Percentiles rank a stretch among this genome's conserved stretches.
These are phyloP conservation scores for Stentor roeselii DNA, from an alignment of 73 alveolate genomes.

Conservation along the genomic window DNA sequence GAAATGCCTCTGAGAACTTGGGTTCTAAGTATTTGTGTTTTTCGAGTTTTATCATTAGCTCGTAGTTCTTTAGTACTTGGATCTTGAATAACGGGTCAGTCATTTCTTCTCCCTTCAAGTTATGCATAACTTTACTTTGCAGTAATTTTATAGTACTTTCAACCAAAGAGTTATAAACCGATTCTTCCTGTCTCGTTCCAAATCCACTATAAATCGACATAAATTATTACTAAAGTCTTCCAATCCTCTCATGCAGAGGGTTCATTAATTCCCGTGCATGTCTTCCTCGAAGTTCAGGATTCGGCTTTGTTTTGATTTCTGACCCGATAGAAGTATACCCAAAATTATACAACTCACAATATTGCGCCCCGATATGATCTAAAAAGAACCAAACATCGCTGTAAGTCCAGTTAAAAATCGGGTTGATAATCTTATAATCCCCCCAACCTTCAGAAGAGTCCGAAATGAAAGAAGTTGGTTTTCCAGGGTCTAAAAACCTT, in stretches of 20 bases:
- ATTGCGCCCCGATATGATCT: slow-evolving; percentile 16
- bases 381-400: slow-evolving; percentile 46
- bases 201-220: slow-evolving; percentile 23
- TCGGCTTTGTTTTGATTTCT: slow-evolving; percentile 35
- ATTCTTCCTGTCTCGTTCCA: slow-evolving; percentile 18
- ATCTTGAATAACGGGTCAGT: neutral
- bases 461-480: slow-evolving; percentile 21
- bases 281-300: slow-evolving; percentile 37
- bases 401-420: slow-evolving; percentile 51
- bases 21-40: neutral
- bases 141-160: neutral
- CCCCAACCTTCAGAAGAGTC: slow-evolving; percentile 59
- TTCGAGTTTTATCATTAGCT: neutral
- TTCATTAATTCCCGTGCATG: slow-evolving; percentile 43
- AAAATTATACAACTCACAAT: slow-evolving; percentile 38
- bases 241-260: slow-evolving; percentile 41
- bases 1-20: neutral
- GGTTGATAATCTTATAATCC: slow-evolving; percentile 44
- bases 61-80: neutral
- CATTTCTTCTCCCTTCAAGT: neutral
- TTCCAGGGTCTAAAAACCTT: slow-evolving; percentile 52
- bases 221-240: slow-evolving; percentile 30
- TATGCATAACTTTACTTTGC: neutral
- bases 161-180: neutral
- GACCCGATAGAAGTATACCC: slow-evolving; percentile 59